These are phyloP conservation scores for Sclerotinia nivalis DNA, from an alignment of 2,329 filamentous ascomycete genomes.

Conservation along the genomic window DNA sequence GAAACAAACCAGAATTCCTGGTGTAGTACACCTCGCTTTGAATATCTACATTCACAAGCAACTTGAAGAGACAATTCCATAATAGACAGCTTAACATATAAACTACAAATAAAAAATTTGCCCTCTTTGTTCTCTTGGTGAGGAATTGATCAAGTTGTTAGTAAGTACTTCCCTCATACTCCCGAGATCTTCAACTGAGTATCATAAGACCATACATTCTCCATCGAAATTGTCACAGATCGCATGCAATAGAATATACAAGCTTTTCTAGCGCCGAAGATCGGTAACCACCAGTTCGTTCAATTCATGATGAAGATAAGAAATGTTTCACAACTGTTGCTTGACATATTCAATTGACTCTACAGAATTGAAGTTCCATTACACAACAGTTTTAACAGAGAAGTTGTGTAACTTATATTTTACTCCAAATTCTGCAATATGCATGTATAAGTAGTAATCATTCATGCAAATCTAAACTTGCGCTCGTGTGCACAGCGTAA, in stretches of 20 bases:
- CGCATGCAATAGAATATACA: neutral
- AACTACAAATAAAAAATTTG: neutral
- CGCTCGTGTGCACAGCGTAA: neutral
- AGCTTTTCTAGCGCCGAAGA: neutral
- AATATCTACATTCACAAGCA: neutral
- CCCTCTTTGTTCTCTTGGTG: neutral
- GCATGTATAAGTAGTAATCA: neutral
- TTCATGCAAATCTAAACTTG: constrained; percentile 5
- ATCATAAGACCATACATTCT: neutral
- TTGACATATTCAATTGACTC: constrained; percentile 10
- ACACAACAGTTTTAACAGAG: constrained; percentile 2
- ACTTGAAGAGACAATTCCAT: neutral
- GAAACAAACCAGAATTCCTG: neutral
- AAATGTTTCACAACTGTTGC: constrained; percentile 12
- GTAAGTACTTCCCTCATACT: neutral
- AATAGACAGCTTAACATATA: neutral
- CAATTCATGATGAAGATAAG: neutral
- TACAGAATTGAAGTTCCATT: neutral
- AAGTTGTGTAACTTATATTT: neutral
- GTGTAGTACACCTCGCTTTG: neutral
- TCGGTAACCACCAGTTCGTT: neutral
- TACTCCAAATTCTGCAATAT: neutral
- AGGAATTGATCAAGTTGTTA: neutral
- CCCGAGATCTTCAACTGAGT: constrained; percentile 1
- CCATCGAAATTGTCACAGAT: neutral